phyloP scores from a whole-genome alignment of 768 basidiomycete genomes.

The Lactifluus volemus region DNA sequence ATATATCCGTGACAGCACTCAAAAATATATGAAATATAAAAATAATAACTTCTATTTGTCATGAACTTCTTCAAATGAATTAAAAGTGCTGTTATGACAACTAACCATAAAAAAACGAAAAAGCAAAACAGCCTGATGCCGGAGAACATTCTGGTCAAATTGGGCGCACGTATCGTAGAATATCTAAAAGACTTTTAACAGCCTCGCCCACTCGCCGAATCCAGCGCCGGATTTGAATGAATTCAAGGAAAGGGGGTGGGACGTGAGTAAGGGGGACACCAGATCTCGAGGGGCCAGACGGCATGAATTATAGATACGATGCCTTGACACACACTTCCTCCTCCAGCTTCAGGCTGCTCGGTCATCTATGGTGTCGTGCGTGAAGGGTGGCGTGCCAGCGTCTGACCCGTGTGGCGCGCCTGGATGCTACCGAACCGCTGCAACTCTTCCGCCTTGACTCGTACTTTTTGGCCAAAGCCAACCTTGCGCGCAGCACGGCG shows the following conservation, averaged over 20 bases:
- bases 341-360: background rate
- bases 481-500: conserved; percentile 81
- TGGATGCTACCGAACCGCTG: conserved; percentile 83
- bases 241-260: background rate
- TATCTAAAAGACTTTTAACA: background rate
- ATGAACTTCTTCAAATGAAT: background rate
- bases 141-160: background rate
- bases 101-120: background rate
- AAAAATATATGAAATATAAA: too few relatives aligned
- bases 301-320: conserved; percentile 4
- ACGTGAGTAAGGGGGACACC: background rate
- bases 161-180: background rate
- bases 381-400: conserved; percentile 70
- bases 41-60: conserved; percentile 5
- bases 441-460: conserved; percentile 78
- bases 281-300: background rate
- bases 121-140: background rate
- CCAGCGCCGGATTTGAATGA: background rate
- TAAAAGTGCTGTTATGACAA: conserved; percentile 5
- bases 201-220: background rate
- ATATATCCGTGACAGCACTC: too few relatives aligned
- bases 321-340: too few relatives aligned
- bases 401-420: conserved; percentile 66
- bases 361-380: conserved; percentile 32
- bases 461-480: conserved; percentile 74